Evolutionary conservation across 257 asterid species (phyloP).

Genomic region (Ilex aquifolium): DNA sequence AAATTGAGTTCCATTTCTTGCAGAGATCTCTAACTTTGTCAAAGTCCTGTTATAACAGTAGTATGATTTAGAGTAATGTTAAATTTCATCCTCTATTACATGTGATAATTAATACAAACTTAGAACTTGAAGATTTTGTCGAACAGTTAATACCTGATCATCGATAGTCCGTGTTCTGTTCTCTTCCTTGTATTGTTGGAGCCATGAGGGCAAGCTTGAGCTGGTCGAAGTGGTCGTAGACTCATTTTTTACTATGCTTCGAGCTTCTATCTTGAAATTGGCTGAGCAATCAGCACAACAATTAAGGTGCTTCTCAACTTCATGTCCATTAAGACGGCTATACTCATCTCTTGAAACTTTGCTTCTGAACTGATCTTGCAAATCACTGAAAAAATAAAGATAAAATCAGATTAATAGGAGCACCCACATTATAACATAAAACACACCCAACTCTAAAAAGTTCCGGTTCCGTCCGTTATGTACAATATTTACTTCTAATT

Average conservation of each 20-base stretch:
- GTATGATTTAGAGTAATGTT: background rate
- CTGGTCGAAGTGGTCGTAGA: slow-evolving; percentile 21
- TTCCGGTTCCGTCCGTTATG: no score
- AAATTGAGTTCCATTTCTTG: slow-evolving; percentile 89
- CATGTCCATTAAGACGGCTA: slow-evolving; percentile 34
- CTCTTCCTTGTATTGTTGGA: slow-evolving; percentile 65
- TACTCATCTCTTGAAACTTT: slow-evolving; percentile 39
- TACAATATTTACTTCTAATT: no score
- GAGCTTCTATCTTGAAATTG: slow-evolving; percentile 65
- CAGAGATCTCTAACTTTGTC: slow-evolving; percentile 54
- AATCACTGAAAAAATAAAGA: slow-evolving; percentile 27
- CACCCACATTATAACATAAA: no score
- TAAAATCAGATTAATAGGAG: background rate
- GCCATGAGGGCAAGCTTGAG: slow-evolving; percentile 85
- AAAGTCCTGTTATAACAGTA: slow-evolving; percentile 40
- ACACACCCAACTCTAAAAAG: no score
- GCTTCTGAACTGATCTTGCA: slow-evolving; percentile 34
- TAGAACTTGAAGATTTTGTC: background rate
- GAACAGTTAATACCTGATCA: slow-evolving; percentile 32
- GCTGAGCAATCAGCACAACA: slow-evolving; percentile 74
- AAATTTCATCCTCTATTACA: background rate
- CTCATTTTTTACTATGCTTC: slow-evolving; percentile 27
- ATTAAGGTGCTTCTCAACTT: slow-evolving; percentile 50
- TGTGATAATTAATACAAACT: background rate
- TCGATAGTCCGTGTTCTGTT: slow-evolving; percentile 21